Evolutionary conservation across 2,329 filamentous ascomycete genomes (phyloP), one percentile per base, ranked within the genome.

Genomic region (Nakataea oryzae): DNA sequence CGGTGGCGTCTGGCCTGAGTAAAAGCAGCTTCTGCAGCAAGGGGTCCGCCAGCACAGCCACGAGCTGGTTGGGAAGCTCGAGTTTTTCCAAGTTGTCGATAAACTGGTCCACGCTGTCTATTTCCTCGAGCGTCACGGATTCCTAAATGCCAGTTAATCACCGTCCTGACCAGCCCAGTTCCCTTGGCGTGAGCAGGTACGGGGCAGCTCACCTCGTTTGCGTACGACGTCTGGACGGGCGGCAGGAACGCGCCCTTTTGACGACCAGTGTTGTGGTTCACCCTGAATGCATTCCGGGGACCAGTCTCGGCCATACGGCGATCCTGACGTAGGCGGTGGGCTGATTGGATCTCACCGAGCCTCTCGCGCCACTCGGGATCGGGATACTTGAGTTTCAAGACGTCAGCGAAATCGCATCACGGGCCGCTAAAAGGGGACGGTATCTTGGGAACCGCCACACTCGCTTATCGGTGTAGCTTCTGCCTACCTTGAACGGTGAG

Each of bases 11-110:
- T 1, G 86, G 82, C 59, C 83, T 81, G 32, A 90, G 75, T n/a
- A 89, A 75, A 41, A 91, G 75, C 28, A 93, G 78, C 70, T 93
- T 95, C 71, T 93, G 90, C 1, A 93, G 81, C 32, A 96, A 77
- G 3, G 88, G 88, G 69, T 96, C 89, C 2, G 83, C 84, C 17
- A 96, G 76, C 4, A 90, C 85, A 6, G 91, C 89, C 54, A 92
- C 85, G 2, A 96, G 79, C 73, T 96, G 91, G 65, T 89, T 92
- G 0, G 91, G 91, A 54, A 92, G 76, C 72, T 95, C 89, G 29
- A 96, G 86, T 66, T 82, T 89, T 67, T 96, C 90, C 11, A 96
- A 74, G 62, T 84, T 88, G 57, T 83, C 81, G 7, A 91, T 86
- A 64, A 96, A 87, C 59, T 84, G 80, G 28, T 85, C 78, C 14